These are phyloP conservation scores for Asterophora parasitica DNA, from an alignment of 768 basidiomycete genomes.

Conservation along the genomic window DNA sequence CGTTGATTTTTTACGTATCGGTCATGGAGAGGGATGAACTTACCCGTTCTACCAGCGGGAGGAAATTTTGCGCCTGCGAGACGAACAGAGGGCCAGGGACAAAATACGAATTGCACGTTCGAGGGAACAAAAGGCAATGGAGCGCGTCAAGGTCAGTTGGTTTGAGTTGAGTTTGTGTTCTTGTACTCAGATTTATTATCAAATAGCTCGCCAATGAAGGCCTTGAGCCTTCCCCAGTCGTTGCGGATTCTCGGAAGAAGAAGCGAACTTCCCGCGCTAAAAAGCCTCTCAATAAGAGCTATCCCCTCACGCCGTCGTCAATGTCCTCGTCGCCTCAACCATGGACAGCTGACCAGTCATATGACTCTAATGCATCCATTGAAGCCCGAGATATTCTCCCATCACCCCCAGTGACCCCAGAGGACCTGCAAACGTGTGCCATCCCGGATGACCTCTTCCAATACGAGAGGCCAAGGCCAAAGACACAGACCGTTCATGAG, in stretches of 20 bases:
- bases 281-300: not conserved
- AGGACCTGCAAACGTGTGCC: conserved; percentile 26
- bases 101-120: conserved; percentile 25
- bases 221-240: not conserved
- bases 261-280: not conserved
- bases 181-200: not conserved
- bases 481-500: not conserved
- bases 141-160: conserved; percentile 1
- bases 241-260: not conserved
- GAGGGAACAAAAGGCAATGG: conserved; percentile 23
- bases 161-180: not conserved
- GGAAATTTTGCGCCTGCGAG: conserved; percentile 22
- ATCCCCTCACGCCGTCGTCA: conserved; percentile 19
- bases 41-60: conserved; percentile 15
- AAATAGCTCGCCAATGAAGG: not conserved
- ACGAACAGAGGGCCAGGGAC: conserved; percentile 35
- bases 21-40: too few relatives aligned
- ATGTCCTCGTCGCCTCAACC: conserved; percentile 16
- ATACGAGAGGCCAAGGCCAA: conserved; percentile 7
- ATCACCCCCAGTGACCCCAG: conserved; percentile 20
- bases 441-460: conserved; percentile 27
- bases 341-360: conserved; percentile 9
- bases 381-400: not conserved
- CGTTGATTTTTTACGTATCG: too few relatives aligned
- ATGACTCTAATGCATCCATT: conserved; percentile 2